Percentiles rank a stretch among this genome's conserved stretches.
Conservation (phyloP, 164 flowering plant genomes). For the Nelumbo lutea region DNA sequence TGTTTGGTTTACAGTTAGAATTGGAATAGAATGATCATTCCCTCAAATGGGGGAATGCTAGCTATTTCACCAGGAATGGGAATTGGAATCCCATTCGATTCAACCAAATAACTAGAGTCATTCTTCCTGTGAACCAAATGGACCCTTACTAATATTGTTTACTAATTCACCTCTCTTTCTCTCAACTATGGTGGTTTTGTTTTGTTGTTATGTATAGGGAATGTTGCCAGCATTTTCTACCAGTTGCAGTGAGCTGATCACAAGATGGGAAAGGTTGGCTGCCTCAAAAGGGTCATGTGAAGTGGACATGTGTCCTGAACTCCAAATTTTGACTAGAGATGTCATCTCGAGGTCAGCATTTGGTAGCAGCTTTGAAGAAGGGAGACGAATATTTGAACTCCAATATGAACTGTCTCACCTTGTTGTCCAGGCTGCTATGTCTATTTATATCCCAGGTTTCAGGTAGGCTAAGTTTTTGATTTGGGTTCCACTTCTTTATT, state of each 20-base stretch:
- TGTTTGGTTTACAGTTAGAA: too few species aligned
- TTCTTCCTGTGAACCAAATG: not conserved
- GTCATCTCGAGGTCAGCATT: constrained; percentile 19
- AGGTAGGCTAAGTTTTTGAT: constrained; percentile 17
- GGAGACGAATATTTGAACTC: constrained; percentile 18
- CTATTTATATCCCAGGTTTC: constrained; percentile 29
- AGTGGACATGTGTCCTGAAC: constrained; percentile 19
- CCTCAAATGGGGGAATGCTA: too few species aligned
- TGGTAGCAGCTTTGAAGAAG: constrained; percentile 24
- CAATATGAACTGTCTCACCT: constrained; percentile 24
- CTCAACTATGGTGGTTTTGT: not conserved
- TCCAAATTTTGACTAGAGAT: constrained; percentile 15
- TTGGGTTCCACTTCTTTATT: not conserved
- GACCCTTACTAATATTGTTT: not conserved
- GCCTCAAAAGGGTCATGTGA: constrained; percentile 10
- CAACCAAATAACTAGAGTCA: too few species aligned
- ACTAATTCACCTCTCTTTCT: not conserved
- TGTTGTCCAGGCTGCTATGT: not conserved
- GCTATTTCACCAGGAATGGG: too few species aligned
- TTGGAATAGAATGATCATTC: too few species aligned
- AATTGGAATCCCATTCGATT: too few species aligned
- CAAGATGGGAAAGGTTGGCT: constrained; percentile 18
- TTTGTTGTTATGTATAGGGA: constrained; percentile 6
- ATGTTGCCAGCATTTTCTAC: constrained; percentile 23
- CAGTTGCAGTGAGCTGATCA: constrained; percentile 13